Evolutionary conservation across 345 rosid species (phyloP).

Genomic region (Brassica cretica): DNA sequence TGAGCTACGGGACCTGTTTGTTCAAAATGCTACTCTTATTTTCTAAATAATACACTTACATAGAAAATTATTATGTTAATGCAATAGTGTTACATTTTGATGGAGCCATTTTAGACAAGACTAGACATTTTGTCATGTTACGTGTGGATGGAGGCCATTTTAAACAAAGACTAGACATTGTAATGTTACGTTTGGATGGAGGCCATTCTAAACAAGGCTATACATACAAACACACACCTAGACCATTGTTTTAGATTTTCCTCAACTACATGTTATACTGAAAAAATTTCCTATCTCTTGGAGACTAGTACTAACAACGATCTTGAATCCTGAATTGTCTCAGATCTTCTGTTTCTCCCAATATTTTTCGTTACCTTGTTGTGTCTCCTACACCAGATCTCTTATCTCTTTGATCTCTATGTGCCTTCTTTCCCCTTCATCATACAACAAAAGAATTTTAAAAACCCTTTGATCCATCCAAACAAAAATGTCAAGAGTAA

Average conservation of each 20-base stretch:
- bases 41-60: neutral
- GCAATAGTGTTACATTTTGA: neutral
- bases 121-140: no score
- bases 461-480: neutral
- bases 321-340: slow-evolving; percentile 78
- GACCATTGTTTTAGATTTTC: neutral
- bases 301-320: slow-evolving; percentile 69
- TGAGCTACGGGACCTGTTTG: slow-evolving; percentile 88
- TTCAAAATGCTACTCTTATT: rapidly evolving
- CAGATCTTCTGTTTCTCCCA: slow-evolving; percentile 64
- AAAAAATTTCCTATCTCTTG: slow-evolving; percentile 42
- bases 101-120: no score
- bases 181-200: neutral
- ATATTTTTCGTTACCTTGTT: slow-evolving; percentile 29
- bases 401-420: slow-evolving; percentile 69
- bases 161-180: no score
- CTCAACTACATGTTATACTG: slow-evolving; percentile 17
- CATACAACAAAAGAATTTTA: neutral
- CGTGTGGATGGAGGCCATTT: no score
- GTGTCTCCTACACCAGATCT: slow-evolving; percentile 59
- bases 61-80: neutral
- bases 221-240: neutral
- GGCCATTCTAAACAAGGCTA: neutral
- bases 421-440: slow-evolving; percentile 59
- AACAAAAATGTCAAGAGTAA: neutral